These are phyloP conservation scores for Komagataea norvegica DNA, from an alignment of 1,139 yeast species.

Conservation along the genomic window DNA sequence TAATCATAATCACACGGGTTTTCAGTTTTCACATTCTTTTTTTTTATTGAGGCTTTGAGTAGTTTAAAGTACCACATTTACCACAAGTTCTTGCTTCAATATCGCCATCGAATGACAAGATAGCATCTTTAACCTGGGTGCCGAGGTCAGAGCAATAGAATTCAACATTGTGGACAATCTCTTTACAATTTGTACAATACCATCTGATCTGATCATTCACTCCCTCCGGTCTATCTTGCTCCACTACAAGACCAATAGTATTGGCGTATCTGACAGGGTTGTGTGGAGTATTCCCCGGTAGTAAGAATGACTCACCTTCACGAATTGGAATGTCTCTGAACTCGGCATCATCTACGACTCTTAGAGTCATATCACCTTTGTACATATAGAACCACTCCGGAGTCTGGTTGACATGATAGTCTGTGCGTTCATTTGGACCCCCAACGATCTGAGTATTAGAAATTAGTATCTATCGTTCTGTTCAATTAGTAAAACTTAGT, in stretches of 20 bases:
- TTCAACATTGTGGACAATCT: conserved; percentile 60
- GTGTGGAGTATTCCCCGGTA: conserved; percentile 85
- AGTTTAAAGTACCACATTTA: conserved; percentile 67
- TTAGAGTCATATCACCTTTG: conserved; percentile 80
- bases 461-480: background rate
- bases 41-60: conserved; percentile 46
- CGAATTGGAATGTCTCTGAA: conserved; percentile 70
- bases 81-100: conserved; percentile 63
- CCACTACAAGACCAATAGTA: conserved; percentile 91
- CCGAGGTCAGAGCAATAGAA: conserved; percentile 83
- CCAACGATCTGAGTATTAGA: conserved; percentile 55
- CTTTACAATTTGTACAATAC: conserved; percentile 74
- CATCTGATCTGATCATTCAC: conserved; percentile 70
- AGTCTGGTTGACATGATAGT: conserved; percentile 88
- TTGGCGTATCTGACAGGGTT: conserved; percentile 83
- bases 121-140: conserved; percentile 84
- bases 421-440: conserved; percentile 92
- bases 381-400: conserved; percentile 91
- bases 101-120: conserved; percentile 63
- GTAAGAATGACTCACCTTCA: conserved; percentile 83
- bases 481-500: no score
- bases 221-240: conserved; percentile 80
- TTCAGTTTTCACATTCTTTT: no score
- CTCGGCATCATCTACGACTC: conserved; percentile 77
- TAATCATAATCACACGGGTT: no score